phyloP scores from a whole-genome alignment of 805 yeast species.

The Brettanomyces bruxellensis region DNA sequence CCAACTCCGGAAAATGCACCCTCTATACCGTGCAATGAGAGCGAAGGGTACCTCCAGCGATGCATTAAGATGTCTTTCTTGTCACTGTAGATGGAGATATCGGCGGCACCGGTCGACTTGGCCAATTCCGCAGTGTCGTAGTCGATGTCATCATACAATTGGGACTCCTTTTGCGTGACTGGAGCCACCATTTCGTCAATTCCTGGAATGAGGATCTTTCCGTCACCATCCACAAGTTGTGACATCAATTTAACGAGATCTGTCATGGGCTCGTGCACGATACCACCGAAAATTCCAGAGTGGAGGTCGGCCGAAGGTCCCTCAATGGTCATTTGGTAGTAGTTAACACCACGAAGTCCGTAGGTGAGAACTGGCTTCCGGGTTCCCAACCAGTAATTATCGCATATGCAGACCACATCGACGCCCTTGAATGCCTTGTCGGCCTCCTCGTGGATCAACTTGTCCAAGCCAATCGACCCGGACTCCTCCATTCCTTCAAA shows the following conservation, averaged over 20 bases:
- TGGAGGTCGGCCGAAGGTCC: constrained; percentile 98
- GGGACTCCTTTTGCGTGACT: constrained; percentile 69
- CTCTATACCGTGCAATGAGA: constrained; percentile 93
- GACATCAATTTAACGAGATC: constrained; percentile 77
- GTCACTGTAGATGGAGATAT: constrained; percentile 57
- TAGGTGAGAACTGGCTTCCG: constrained; percentile 94
- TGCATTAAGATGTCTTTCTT: constrained; percentile 89
- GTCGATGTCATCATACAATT: constrained; percentile 77
- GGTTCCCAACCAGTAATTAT: constrained; percentile 98
- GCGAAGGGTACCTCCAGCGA: constrained; percentile 97
- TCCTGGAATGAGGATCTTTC: constrained; percentile 83
- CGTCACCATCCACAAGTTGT: constrained; percentile 69
- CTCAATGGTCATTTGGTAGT: constrained; percentile 69
- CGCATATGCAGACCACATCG: constrained; percentile 92
- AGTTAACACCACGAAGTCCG: constrained; percentile 94
- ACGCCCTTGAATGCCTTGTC: constrained; percentile 73
- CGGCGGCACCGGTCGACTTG: constrained; percentile 80
- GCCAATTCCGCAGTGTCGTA: constrained; percentile 78
- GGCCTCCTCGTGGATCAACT: constrained; percentile 72
- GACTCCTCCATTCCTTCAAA: constrained; percentile 99
- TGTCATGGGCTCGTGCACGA: constrained; percentile 94
- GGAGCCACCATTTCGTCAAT: constrained; percentile 93
- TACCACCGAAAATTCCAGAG: constrained; percentile 96
- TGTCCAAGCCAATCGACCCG: constrained; percentile 89
- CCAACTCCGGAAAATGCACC: constrained; percentile 95